phyloP scores from a whole-genome alignment of 2,329 filamentous ascomycete genomes.

The Microascus cirrosus region DNA sequence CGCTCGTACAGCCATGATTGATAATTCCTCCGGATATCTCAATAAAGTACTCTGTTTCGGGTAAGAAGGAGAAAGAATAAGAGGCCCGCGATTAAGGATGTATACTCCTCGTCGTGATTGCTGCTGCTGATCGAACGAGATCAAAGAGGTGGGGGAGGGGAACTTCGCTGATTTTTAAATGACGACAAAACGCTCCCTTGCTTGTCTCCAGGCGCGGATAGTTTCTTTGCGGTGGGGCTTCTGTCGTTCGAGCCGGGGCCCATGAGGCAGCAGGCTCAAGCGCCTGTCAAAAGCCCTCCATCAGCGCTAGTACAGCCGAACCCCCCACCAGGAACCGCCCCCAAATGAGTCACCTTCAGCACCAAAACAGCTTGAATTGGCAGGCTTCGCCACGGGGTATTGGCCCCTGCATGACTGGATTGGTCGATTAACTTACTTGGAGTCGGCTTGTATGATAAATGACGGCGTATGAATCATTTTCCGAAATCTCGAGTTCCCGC shows the following conservation, averaged over 20 bases:
- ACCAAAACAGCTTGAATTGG: background rate
- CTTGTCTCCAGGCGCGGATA: too few species aligned
- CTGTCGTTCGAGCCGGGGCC: background rate
- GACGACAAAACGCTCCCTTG: background rate
- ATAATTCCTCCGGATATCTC: background rate
- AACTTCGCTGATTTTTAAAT: background rate
- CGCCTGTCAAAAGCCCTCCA: background rate
- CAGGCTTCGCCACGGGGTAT: background rate
- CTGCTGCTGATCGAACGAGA: background rate
- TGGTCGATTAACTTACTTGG: background rate
- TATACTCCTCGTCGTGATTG: background rate
- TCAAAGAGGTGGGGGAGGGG: background rate
- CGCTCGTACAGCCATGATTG: constrained; percentile 54
- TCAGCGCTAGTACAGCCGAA: background rate
- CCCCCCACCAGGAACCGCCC: background rate
- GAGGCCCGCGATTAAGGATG: background rate
- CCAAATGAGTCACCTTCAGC: background rate
- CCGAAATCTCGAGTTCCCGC: background rate
- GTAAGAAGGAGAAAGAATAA: too few species aligned
- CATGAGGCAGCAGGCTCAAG: background rate
- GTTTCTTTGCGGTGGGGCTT: background rate
- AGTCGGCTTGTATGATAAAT: background rate
- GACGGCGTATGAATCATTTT: constrained; percentile 2
- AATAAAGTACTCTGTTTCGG: background rate
- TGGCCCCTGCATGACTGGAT: background rate